Percentiles rank a stretch among this genome's conserved stretches.
Evolutionary conservation across 2,329 filamentous ascomycete species (phyloP).

Genomic region (Microcyclosporella mali): DNA sequence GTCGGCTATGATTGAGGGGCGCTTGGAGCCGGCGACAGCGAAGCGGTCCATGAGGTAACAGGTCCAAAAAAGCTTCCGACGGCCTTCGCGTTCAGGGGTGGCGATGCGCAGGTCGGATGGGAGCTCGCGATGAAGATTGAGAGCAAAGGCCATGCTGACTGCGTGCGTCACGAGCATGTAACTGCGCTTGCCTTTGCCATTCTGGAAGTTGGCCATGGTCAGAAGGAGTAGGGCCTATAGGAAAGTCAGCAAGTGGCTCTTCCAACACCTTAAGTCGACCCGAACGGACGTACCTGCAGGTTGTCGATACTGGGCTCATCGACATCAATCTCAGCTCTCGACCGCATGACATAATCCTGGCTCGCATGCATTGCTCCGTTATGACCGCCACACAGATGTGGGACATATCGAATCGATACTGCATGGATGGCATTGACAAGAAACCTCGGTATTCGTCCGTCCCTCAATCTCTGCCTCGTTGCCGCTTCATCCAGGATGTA

Average conservation of each 20-base stretch:
- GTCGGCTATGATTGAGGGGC: conserved; percentile 73
- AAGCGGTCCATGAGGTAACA: conserved; percentile 86
- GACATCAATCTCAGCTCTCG: conserved; percentile 64
- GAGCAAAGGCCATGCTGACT: conserved; percentile 74
- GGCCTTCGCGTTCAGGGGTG: conserved; percentile 65
- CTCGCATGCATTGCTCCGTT: conserved; percentile 62
- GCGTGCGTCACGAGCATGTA: conserved; percentile 79
- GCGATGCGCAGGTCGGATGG: conserved; percentile 57
- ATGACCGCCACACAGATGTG: conserved; percentile 58
- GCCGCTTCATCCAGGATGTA: conserved; percentile 73
- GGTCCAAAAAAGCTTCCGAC: conserved; percentile 79
- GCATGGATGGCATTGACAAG: conserved; percentile 50
- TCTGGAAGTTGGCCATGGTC: conserved; percentile 67
- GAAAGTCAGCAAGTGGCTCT: conserved; percentile 32
- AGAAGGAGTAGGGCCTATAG: conserved; percentile 68
- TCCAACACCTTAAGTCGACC: no score
- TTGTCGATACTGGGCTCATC: conserved; percentile 77
- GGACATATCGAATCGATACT: conserved; percentile 56
- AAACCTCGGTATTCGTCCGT: conserved; percentile 55
- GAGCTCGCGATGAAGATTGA: conserved; percentile 73
- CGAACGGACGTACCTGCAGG: conserved; percentile 7
- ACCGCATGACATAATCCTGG: conserved; percentile 65
- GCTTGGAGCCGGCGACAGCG: conserved; percentile 70
- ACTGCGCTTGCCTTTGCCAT: conserved; percentile 74
- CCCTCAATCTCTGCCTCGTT: conserved; percentile 64